Evolutionary conservation across 2,329 filamentous ascomycete species (phyloP).

Genomic region (Rutstroemia sydowiana): DNA sequence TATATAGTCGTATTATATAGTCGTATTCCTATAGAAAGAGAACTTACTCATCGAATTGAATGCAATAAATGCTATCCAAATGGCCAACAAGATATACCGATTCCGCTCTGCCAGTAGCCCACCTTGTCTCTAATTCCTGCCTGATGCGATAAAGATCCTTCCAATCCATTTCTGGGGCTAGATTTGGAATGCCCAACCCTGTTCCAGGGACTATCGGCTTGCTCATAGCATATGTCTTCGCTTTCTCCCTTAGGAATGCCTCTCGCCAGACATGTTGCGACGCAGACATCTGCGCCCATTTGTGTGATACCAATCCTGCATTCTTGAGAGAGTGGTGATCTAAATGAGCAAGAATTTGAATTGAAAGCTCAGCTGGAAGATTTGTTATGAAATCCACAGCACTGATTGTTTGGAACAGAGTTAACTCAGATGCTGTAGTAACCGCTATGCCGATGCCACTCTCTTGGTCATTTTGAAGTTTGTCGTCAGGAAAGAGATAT

Average conservation of each 20-base stretch:
- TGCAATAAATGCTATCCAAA: slow-evolving; percentile 92
- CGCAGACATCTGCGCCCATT: slow-evolving; percentile 41
- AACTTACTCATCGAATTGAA: slow-evolving; percentile 90
- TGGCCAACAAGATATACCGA: slow-evolving; percentile 90
- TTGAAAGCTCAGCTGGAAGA: slow-evolving; percentile 51
- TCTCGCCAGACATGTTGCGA: slow-evolving; percentile 58
- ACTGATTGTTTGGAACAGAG: slow-evolving; percentile 37
- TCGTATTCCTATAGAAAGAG: not conserved
- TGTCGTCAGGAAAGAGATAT: slow-evolving; percentile 35
- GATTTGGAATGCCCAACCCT: slow-evolving; percentile 49
- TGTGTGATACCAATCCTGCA: slow-evolving; percentile 42
- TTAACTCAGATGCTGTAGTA: slow-evolving; percentile 20
- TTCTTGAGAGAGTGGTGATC: slow-evolving; percentile 45
- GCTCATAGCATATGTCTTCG: slow-evolving; percentile 52
- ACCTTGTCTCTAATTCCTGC: slow-evolving; percentile 67
- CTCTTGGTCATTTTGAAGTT: slow-evolving; percentile 45
- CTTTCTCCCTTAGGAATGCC: slow-evolving; percentile 55
- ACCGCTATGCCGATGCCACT: slow-evolving; percentile 58
- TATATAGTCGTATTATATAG: too few species aligned
- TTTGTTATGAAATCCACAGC: slow-evolving; percentile 50
- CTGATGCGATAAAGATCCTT: slow-evolving; percentile 76
- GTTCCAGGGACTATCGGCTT: slow-evolving; percentile 43
- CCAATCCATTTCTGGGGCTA: slow-evolving; percentile 66
- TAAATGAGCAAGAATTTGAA: slow-evolving; percentile 50
- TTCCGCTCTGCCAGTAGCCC: slow-evolving; percentile 70